A percentile compares a stretch with the other conserved stretches of the same genome.
Conservation (phyloP, 1,284 basidiomycete genomes). For the Xerocomus tenax region DNA sequence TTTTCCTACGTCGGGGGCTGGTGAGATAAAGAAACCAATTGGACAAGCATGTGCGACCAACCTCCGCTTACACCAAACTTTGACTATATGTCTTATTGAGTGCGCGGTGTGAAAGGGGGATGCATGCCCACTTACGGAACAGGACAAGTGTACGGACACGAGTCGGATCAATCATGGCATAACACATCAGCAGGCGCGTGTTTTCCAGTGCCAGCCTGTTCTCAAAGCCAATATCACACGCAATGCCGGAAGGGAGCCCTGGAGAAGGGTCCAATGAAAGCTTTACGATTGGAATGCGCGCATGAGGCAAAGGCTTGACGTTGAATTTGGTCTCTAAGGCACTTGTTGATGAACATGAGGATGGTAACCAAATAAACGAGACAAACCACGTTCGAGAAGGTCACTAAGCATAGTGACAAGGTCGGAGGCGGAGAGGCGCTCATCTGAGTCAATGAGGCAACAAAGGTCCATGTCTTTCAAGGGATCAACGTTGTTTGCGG, state of each 20-base stretch:
- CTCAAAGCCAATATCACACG: constrained; percentile 98
- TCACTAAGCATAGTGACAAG: constrained; percentile 91
- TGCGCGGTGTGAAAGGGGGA: background rate
- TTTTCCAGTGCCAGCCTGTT: constrained; percentile 95
- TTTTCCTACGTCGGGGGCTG: constrained; percentile 56
- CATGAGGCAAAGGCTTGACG: constrained; percentile 93
- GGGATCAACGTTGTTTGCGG: constrained; percentile 7
- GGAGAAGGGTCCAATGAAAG: constrained; percentile 85
- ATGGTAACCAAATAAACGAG: constrained; percentile 14
- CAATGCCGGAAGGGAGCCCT: constrained; percentile 82
- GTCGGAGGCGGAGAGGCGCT: constrained; percentile 72
- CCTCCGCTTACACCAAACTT: constrained; percentile 98
- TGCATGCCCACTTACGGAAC: constrained; percentile 62
- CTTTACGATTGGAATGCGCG: constrained; percentile 98
- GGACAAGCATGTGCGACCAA: constrained; percentile 27
- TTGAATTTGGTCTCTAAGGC: constrained; percentile 89
- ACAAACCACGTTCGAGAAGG: constrained; percentile 79
- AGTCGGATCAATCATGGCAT: constrained; percentile 93
- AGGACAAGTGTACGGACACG: constrained; percentile 90
- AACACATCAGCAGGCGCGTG: constrained; percentile 90
- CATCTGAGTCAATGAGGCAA: constrained; percentile 83
- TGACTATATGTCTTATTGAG: constrained; percentile 51
- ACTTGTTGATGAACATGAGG: constrained; percentile 6
- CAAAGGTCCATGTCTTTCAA: constrained; percentile 92
- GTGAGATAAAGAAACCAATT: background rate